A percentile compares a stretch with the other conserved stretches of the same genome.
Conservation (phyloP, 768 basidiomycete genomes). For the Suillus lakei region DNA sequence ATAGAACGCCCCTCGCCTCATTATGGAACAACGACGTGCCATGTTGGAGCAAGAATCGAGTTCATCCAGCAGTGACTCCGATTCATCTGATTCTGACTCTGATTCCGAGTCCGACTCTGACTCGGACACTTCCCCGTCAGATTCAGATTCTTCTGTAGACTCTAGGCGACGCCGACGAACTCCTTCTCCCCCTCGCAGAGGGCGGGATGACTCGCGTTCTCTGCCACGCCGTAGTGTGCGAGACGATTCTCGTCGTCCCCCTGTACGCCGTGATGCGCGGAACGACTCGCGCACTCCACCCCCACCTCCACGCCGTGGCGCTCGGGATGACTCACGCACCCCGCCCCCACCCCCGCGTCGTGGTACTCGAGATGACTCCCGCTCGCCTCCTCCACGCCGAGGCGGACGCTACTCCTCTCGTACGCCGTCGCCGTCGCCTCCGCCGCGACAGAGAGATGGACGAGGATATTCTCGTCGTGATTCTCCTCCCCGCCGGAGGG, state of each 20-base stretch:
- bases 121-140: constrained; percentile 43
- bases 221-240: constrained; percentile 20
- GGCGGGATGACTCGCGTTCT: constrained; percentile 30
- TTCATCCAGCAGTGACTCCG: constrained; percentile 45
- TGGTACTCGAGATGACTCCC: constrained; percentile 36
- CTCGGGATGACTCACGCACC: constrained; percentile 21
- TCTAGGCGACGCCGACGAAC: constrained; percentile 35
- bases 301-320: constrained; percentile 11
- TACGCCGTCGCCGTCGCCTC: constrained; percentile 32
- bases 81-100: constrained; percentile 46
- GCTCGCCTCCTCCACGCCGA: constrained; percentile 30
- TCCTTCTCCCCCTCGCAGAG: constrained; percentile 36
- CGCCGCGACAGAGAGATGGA: constrained; percentile 30
- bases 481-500: constrained; percentile 29
- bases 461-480: constrained; percentile 25
- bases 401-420: constrained; percentile 18
- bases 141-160: constrained; percentile 42
- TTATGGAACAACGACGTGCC: constrained; percentile 93
- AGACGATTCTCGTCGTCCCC: constrained; percentile 1
- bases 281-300: constrained; percentile 8
- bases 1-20: constrained; percentile 89
- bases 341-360: constrained; percentile 17
- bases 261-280: constrained; percentile 8
- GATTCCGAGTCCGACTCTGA: constrained; percentile 46
- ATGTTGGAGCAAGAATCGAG: constrained; percentile 74